Percentiles rank a stretch among this genome's conserved stretches.
Conservation (phyloP, 2,329 filamentous ascomycete genomes). For the Rasamsonia emersonii region DNA sequence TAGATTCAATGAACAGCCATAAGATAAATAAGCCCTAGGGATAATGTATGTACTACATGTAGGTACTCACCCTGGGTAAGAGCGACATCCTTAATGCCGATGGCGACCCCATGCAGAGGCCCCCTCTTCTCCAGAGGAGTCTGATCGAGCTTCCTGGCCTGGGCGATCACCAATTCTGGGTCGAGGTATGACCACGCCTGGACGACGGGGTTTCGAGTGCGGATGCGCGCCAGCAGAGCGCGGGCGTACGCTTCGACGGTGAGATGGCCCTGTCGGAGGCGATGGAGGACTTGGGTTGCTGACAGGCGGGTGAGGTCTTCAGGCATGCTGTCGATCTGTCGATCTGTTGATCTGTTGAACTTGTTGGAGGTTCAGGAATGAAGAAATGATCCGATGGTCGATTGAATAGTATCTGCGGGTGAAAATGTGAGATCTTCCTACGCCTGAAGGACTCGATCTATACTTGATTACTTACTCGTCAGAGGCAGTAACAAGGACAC, state of each 20-base stretch:
- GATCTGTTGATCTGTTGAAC: no score
- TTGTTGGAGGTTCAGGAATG: no score
- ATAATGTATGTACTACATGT: background rate
- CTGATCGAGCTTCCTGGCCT: slow-evolving; percentile 42
- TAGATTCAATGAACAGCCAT: background rate
- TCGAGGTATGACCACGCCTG: slow-evolving; percentile 46
- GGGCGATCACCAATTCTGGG: slow-evolving; percentile 36
- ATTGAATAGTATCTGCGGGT: no score
- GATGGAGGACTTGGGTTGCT: no score
- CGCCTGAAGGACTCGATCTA: no score
- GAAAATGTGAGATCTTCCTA: no score
- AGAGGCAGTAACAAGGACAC: no score
- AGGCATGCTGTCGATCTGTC: no score
- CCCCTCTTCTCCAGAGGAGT: slow-evolving; percentile 43
- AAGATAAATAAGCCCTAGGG: background rate
- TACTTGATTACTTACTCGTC: no score
- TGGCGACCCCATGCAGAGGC: slow-evolving; percentile 48
- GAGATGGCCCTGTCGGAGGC: slow-evolving; percentile 24
- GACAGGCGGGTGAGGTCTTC: no score
- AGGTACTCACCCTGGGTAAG: slow-evolving; percentile 40
- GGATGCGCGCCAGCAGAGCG: slow-evolving; percentile 40
- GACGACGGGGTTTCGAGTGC: slow-evolving; percentile 36
- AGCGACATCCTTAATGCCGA: slow-evolving; percentile 56
- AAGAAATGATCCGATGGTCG: no score
- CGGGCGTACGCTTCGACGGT: slow-evolving; percentile 44